phyloP scores from a whole-genome alignment of 2,329 filamentous ascomycete genomes.

The Aspergillus ochraceus region DNA sequence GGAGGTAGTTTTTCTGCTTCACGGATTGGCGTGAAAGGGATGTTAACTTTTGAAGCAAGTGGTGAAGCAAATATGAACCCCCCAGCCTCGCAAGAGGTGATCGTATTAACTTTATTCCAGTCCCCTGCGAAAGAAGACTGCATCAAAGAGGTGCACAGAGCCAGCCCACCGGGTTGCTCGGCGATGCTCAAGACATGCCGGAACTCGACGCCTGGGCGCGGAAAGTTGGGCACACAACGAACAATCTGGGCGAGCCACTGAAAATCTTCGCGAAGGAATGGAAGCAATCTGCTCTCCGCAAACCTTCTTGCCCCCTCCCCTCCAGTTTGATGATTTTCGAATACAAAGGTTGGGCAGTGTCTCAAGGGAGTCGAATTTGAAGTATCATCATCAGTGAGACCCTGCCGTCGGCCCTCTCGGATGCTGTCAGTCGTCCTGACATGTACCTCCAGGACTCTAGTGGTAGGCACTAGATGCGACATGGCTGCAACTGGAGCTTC shows the following conservation, averaged over 20 bases:
- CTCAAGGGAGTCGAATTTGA: no score
- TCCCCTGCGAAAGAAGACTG: slow-evolving; percentile 46
- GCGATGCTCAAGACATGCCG: slow-evolving; percentile 59
- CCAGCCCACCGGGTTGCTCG: slow-evolving; percentile 53
- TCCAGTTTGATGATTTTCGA: slow-evolving; percentile 53
- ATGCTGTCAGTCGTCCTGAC: no score
- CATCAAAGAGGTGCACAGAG: slow-evolving; percentile 54
- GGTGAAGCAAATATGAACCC: slow-evolving; percentile 54
- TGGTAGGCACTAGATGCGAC: no score
- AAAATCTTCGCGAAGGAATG: slow-evolving; percentile 50
- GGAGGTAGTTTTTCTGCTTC: slow-evolving; percentile 60
- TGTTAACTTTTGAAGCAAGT: slow-evolving; percentile 43
- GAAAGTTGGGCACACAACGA: slow-evolving; percentile 50
- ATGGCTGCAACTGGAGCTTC: no score
- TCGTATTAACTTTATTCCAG: slow-evolving; percentile 48
- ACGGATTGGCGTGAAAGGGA: slow-evolving; percentile 54
- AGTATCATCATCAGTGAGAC: no score
- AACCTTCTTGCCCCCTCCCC: slow-evolving; percentile 42
- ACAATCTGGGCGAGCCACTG: slow-evolving; percentile 54
- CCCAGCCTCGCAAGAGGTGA: slow-evolving; percentile 59
- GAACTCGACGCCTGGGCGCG: slow-evolving; percentile 53
- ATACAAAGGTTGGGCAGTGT: slow-evolving; percentile 27
- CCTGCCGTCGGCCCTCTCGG: no score
- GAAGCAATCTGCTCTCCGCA: slow-evolving; percentile 44
- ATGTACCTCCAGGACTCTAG: no score